Evolutionary conservation across 768 basidiomycete genomes (phyloP), one percentile per base, ranked within the genome.

Genomic region (Dioszegia crocea): DNA sequence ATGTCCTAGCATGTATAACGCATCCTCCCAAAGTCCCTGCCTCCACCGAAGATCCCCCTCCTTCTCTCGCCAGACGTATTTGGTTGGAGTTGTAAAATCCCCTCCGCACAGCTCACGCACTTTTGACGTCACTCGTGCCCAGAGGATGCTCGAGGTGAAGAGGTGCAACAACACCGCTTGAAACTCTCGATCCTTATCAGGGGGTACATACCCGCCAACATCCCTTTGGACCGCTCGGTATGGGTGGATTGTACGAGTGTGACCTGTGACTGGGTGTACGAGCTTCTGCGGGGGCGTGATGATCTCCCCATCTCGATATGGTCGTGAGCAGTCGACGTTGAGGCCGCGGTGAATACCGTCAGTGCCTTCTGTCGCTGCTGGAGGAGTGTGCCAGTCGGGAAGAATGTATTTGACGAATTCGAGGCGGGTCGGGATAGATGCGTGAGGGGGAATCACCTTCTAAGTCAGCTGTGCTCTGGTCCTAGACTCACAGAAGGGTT

Each of bases 371-470:
- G 23, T 23, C 8, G 39, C 23, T 14, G 21, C 5, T 17, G 51
- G 51, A 24, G 36, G 38, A 21, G 24, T 26, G 4, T 27, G 54
- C 54, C 56, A 49, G 31, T 57, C 47, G 17, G 56, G 45, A 4
- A 49, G 21, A 24, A 57, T 14, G 26, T 57, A 49, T 27, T 57
- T 57, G 45, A 57, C n/a, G 24, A 19, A 57, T 39, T 57, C 56
- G 5, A 49, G 14, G 17, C 56, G 45, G 23, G 33, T 57, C 8
- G 33, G 27, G 1, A 47, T 19, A 19, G 30, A n/a, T 10, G 43
- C 27, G 19, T 10, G 21, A 5, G 43, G 39, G 29, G 29, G 5
- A 10, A 45, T 10, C 33, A n/a, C n/a, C n/a, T n/a, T n/a, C n/a
- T n/a, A n/a, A n/a, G n/a, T n/a, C n/a, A n/a, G n/a, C n/a, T n/a